A percentile compares a stretch with the other conserved stretches of the same genome.
These are phyloP conservation scores for Exophiala calicioides DNA, from an alignment of 2,329 filamentous ascomycete genomes.

Conservation along the genomic window DNA sequence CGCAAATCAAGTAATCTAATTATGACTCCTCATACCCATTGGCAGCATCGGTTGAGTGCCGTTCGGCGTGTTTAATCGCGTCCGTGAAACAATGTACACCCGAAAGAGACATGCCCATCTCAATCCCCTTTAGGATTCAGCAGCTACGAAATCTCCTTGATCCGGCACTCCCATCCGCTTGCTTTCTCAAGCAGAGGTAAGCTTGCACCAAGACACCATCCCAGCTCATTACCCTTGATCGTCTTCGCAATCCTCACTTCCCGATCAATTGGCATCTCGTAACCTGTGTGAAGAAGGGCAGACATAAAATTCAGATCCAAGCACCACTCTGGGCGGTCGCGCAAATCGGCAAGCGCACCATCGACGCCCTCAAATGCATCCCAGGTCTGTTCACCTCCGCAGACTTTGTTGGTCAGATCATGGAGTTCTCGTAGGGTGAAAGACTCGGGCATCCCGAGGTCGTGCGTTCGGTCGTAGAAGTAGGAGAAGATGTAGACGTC, in stretches of 20 bases:
- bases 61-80: no score
- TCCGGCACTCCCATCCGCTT: slow-evolving; percentile 87
- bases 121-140: no score
- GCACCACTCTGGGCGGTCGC: slow-evolving; percentile 83
- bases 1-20: no score
- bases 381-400: slow-evolving; percentile 75
- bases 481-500: slow-evolving; percentile 97
- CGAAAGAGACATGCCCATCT: no score
- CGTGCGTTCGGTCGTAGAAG: slow-evolving; percentile 93
- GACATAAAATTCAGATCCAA: slow-evolving; percentile 97
- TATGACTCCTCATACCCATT: no score
- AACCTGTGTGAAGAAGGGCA: slow-evolving; percentile 87
- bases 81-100: no score
- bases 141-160: slow-evolving; percentile 73
- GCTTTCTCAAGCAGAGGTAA: slow-evolving; percentile 77
- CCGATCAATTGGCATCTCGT: slow-evolving; percentile 94
- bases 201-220: slow-evolving; percentile 96
- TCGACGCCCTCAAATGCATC: slow-evolving; percentile 75
- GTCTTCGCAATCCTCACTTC: slow-evolving; percentile 99
- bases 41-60: no score
- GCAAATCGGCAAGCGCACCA: slow-evolving; percentile 76
- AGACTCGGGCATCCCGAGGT: slow-evolving; percentile 96
- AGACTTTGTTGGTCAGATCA: slow-evolving; percentile 81
- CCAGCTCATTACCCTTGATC: slow-evolving; percentile 93
- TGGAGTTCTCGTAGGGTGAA: slow-evolving; percentile 91